Conservation (phyloP, 805 yeast genomes). For the Saccharomycopsis malanga region DNA sequence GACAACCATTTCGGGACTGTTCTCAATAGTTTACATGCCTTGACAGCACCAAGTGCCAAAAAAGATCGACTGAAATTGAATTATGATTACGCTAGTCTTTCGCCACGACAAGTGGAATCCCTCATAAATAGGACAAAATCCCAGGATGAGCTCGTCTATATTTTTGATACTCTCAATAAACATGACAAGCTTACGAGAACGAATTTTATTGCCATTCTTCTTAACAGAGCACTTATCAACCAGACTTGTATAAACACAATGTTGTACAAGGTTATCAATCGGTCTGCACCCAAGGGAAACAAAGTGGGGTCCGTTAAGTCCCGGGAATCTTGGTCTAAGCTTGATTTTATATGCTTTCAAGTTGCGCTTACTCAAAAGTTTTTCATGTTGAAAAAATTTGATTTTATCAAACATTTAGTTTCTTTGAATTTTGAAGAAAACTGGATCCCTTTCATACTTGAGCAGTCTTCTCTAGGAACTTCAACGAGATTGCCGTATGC, state of each 20-base stretch:
- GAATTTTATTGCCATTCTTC: conserved; percentile 5
- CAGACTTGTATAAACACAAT: conserved; percentile 11
- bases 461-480: not conserved
- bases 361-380: conserved; percentile 21
- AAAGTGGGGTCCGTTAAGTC: not conserved
- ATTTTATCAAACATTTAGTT: conserved; percentile 11
- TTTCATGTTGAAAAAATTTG: conserved; percentile 10
- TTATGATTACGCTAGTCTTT: conserved; percentile 6
- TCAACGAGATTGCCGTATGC: conserved; percentile 9
- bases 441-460: conserved; percentile 15
- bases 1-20: conserved; percentile 9
- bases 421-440: conserved; percentile 11
- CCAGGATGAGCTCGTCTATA: conserved; percentile 11
- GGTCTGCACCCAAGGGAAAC: not conserved
- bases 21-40: conserved; percentile 1
- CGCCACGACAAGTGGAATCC: conserved; percentile 6
- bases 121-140: conserved; percentile 12
- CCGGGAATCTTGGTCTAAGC: conserved; percentile 7
- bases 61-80: not conserved
- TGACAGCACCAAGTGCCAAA: not conserved
- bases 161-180: conserved; percentile 8
- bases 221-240: conserved; percentile 12
- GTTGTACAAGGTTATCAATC: conserved; percentile 5
- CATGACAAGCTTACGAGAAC: conserved; percentile 5
- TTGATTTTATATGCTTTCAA: conserved; percentile 19